Evolutionary conservation across 805 yeast species (phyloP), one percentile per base, ranked within the genome.

Genomic region (Torulaspora indica): DNA sequence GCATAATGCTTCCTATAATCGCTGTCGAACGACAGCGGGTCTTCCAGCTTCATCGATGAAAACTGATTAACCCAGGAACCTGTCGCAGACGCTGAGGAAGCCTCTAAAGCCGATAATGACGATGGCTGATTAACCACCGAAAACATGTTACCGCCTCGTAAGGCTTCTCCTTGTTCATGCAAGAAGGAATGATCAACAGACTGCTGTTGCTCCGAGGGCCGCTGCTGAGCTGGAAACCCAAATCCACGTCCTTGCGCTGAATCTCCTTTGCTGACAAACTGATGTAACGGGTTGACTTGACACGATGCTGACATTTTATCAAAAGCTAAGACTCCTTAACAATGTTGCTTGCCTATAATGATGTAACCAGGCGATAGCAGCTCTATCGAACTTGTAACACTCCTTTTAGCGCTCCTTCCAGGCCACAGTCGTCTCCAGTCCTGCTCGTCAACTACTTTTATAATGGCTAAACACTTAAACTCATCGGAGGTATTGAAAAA

Each of bases 1-100:
- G 51, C 42, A 47, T 64, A 64, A 31, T 56, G 36, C 15, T 38
- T 49, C 42, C 60, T 60, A 42, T 64, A 64, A 27, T 55, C 59
- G 12, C 52, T 43, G 34, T 57, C 51, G 35, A 60, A 60, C 45
- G 61, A 66, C 40, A 57, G 15, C 10, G 61, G 61, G 42, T 64
- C 68, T 4, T 52, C 51, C 6, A 64, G 46, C 15, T 48, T 45
- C 55, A 63, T 55, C 3, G 54, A 44, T 1, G 63, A 47, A 29
- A 62, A 59, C 43, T 63, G 58, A 12, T 49, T 39, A 9, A 58
- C 25, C 61, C 63, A 57, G 8, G 38, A 30, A 13, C 30, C 25
- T 29, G 36, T 13, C 14, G 15, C 25, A 13, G 22, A 14, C 23
- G 38, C 42, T 8, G 33, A 18, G 17, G 40, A 40, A 12, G 15